phyloP scores from a whole-genome alignment of 169 alveolate species.

The Eimeria sp. region DNA sequence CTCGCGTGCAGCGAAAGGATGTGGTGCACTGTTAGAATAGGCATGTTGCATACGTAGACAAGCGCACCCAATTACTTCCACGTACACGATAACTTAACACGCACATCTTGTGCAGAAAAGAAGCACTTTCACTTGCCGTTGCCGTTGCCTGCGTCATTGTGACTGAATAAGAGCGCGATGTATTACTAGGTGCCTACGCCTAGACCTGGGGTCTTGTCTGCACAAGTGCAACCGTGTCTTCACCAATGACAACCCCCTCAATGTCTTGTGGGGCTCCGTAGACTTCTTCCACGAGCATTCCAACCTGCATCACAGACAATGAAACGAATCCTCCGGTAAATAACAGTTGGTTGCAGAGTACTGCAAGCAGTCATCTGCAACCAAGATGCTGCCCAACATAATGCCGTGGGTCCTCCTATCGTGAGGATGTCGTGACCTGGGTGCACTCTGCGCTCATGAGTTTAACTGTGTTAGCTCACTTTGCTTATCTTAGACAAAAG shows the following conservation, averaged over 20 bases:
- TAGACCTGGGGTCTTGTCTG: conserved; percentile 80
- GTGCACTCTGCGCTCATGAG: background rate
- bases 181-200: background rate
- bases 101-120: background rate
- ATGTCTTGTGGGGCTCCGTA: conserved; percentile 80
- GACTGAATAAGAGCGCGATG: background rate
- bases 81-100: background rate
- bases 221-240: conserved; percentile 74
- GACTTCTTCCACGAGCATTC: conserved; percentile 43
- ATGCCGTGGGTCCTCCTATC: background rate
- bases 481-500: conserved; percentile 58
- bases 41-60: background rate
- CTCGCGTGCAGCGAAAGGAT: background rate
- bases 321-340: background rate
- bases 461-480: background rate
- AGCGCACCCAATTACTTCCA: background rate
- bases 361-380: background rate
- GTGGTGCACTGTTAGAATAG: background rate
- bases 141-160: background rate
- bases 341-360: background rate
- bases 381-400: background rate
- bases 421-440: background rate
- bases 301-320: conserved; percentile 44
- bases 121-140: background rate
- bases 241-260: conserved; percentile 79